phyloP scores from a whole-genome alignment of 495 filamentous ascomycete species.

The Daldinia concentrica region DNA sequence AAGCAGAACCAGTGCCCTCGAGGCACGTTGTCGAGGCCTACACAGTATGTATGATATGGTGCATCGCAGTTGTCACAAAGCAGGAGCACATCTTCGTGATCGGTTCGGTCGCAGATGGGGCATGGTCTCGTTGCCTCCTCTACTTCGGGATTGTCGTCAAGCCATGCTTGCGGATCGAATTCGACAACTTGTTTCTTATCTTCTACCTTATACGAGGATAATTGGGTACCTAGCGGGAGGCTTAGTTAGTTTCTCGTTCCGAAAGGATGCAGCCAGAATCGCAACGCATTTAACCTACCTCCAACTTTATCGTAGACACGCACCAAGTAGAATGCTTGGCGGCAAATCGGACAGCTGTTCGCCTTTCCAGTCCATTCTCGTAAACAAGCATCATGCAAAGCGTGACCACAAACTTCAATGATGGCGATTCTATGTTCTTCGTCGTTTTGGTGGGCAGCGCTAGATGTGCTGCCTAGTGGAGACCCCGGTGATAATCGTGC shows the following conservation, averaged over 20 bases:
- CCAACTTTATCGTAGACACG: slow-evolving; percentile 78
- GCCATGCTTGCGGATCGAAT: slow-evolving; percentile 80
- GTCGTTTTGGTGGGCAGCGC: slow-evolving; percentile 38
- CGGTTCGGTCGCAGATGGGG: slow-evolving; percentile 77
- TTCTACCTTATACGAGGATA: slow-evolving; percentile 86
- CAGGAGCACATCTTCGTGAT: slow-evolving; percentile 81
- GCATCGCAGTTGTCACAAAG: slow-evolving; percentile 89
- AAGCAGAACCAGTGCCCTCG: slow-evolving; percentile 85
- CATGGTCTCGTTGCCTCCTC: slow-evolving; percentile 72
- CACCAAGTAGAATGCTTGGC: slow-evolving; percentile 87
- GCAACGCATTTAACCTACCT: slow-evolving; percentile 65
- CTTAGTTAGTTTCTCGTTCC: slow-evolving; percentile 32
- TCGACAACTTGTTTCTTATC: slow-evolving; percentile 91
- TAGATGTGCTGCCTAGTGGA: slow-evolving; percentile 50
- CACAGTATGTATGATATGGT: slow-evolving; percentile 85
- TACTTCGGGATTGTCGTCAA: slow-evolving; percentile 76
- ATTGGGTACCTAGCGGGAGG: slow-evolving; percentile 65
- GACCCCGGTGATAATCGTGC: slow-evolving; percentile 47
- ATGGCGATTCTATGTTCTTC: slow-evolving; percentile 55
- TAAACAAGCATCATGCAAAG: slow-evolving; percentile 89
- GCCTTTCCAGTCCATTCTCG: slow-evolving; percentile 93
- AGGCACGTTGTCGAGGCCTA: slow-evolving; percentile 79
- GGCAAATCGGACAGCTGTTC: slow-evolving; percentile 97
- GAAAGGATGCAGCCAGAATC: slow-evolving; percentile 10
- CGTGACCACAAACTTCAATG: slow-evolving; percentile 79